A percentile compares a stretch with the other conserved stretches of the same genome.
phyloP scores from a whole-genome alignment of 371 early-diverging fungal species.

The Mucor racemosus region DNA sequence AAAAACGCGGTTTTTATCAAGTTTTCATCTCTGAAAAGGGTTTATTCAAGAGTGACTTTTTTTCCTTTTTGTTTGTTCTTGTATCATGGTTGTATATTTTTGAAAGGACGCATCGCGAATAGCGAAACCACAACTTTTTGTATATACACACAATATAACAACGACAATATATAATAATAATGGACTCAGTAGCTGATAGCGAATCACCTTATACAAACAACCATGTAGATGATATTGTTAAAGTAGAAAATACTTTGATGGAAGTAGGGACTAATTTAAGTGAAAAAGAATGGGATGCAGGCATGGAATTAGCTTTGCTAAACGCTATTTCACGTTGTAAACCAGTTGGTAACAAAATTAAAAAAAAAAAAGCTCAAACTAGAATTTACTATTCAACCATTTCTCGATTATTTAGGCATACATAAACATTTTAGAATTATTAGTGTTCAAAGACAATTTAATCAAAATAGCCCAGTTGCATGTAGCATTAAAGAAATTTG shows the following conservation, averaged over 20 bases:
- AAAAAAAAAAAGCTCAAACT: neutral
- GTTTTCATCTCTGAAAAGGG: neutral
- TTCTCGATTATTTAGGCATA: slow-evolving; percentile 45
- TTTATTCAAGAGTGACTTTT: neutral
- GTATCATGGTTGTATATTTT: neutral
- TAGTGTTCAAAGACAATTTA: slow-evolving; percentile 63
- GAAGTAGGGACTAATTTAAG: neutral
- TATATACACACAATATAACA: neutral
- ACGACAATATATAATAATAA: neutral
- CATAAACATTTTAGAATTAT: slow-evolving; percentile 70
- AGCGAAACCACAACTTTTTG: neutral
- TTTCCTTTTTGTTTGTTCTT: neutral
- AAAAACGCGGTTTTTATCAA: neutral
- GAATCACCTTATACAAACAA: slow-evolving; percentile 5
- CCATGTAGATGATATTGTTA: neutral
- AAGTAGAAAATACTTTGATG: slow-evolving; percentile 1
- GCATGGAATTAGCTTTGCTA: slow-evolving; percentile 62
- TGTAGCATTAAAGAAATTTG: slow-evolving; percentile 60
- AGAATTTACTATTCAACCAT: no score
- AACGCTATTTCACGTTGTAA: slow-evolving; percentile 64
- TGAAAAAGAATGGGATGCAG: slow-evolving; percentile 58
- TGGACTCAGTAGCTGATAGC: neutral
- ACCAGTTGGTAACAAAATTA: slow-evolving; percentile 55
- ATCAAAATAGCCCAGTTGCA: slow-evolving; percentile 49
- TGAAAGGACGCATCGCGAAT: slow-evolving; percentile 4